These are phyloP conservation scores for Cocos nucifera DNA, from an alignment of 176 grass and related monocot species.

Conservation along the genomic window DNA sequence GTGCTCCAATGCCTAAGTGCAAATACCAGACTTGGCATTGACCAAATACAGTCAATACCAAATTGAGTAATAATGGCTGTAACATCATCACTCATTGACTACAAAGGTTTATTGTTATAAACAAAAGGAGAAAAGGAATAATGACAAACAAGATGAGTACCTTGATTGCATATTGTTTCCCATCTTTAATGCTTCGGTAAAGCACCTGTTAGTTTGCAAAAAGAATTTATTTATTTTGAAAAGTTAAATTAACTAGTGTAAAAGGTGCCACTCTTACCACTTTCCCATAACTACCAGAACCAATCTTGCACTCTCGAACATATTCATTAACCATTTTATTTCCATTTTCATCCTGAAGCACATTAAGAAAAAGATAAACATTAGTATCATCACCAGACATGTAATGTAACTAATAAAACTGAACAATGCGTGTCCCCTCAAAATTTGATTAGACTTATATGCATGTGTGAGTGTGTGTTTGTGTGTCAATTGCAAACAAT, in stretches of 20 bases:
- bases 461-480: too few relatives aligned
- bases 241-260: neutral
- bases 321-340: conserved; percentile 84
- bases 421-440: too few relatives aligned
- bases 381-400: neutral
- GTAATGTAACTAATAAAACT: neutral
- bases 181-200: conserved; percentile 62
- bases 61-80: too few relatives aligned
- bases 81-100: too few relatives aligned
- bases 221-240: conserved; percentile 8
- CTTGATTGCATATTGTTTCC: conserved; percentile 77
- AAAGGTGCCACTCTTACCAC: conserved; percentile 47
- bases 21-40: too few relatives aligned
- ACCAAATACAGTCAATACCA: too few relatives aligned
- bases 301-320: conserved; percentile 58
- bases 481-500: too few relatives aligned
- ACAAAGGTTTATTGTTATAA: neutral
- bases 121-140: neutral
- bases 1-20: too few relatives aligned
- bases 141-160: conserved; percentile 15
- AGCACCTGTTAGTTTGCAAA: conserved; percentile 35
- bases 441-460: too few relatives aligned
- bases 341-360: conserved; percentile 57
- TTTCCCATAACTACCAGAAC: conserved; percentile 87
- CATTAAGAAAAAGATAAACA: conserved; percentile 3